Conservation (phyloP, 306 rosid species). For the Cicer bijugum region DNA sequence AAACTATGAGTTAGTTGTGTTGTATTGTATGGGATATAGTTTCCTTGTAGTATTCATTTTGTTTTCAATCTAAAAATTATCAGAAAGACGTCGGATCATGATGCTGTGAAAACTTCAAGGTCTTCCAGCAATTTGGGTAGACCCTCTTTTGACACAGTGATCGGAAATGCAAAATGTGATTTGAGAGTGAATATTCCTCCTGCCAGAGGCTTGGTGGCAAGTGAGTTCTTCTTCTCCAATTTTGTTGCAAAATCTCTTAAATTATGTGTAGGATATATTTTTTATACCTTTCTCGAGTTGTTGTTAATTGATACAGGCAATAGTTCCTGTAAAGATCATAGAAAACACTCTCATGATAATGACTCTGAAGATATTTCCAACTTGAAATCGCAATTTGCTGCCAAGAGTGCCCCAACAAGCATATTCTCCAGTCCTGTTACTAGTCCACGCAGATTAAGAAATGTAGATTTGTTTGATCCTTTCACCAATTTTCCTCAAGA, state of each 20-base stretch:
- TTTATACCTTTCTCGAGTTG: slow-evolving; percentile 21
- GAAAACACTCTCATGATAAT: slow-evolving; percentile 48
- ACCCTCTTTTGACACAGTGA: slow-evolving; percentile 41
- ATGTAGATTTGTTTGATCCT: slow-evolving; percentile 49
- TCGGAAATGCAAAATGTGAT: slow-evolving; percentile 34
- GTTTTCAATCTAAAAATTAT: slow-evolving; percentile 16
- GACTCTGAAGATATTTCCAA: slow-evolving; percentile 43
- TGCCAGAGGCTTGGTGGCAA: slow-evolving; percentile 32
- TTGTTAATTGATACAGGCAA: slow-evolving; percentile 44
- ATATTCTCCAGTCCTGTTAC: slow-evolving; percentile 70
- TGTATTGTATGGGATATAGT: slow-evolving; percentile 2
- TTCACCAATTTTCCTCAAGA: slow-evolving; percentile 46
- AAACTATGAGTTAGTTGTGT: background rate
- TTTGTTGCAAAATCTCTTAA: slow-evolving; percentile 29
- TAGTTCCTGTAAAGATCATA: slow-evolving; percentile 45
- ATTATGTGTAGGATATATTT: slow-evolving; percentile 36
- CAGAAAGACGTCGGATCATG: slow-evolving; percentile 59
- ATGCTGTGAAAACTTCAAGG: slow-evolving; percentile 37
- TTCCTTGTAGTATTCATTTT: background rate
- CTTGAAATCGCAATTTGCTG: slow-evolving; percentile 47
- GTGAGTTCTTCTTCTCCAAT: slow-evolving; percentile 42
- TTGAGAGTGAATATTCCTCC: slow-evolving; percentile 48
- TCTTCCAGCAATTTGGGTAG: slow-evolving; percentile 46
- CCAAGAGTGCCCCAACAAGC: slow-evolving; percentile 87
- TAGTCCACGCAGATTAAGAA: slow-evolving; percentile 73